These are phyloP conservation scores for Monilinia laxa DNA, from an alignment of 2,329 filamentous ascomycete genomes.

Conservation along the genomic window DNA sequence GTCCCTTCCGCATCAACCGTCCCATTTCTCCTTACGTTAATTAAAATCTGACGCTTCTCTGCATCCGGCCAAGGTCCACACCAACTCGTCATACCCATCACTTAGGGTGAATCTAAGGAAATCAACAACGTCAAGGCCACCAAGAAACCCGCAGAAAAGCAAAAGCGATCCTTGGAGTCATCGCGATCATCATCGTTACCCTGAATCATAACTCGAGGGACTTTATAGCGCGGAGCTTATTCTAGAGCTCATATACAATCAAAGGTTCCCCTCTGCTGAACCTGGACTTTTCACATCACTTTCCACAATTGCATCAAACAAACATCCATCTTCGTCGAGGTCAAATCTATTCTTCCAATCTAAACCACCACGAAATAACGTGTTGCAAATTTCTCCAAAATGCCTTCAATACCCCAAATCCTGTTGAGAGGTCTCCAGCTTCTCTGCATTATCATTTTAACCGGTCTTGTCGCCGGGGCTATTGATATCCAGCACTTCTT, in stretches of 20 bases:
- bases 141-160: neutral
- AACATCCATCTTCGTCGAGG: neutral
- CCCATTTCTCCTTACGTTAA: neutral
- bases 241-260: conserved; percentile 1
- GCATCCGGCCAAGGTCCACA: neutral
- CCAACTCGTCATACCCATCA: neutral
- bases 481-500: conserved; percentile 56
- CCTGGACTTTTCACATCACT: neutral
- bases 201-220: neutral
- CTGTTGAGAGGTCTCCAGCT: conserved; percentile 35
- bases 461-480: conserved; percentile 39
- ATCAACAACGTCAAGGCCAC: neutral
- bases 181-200: conserved; percentile 13
- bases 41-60: neutral
- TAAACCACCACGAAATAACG: no score
- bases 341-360: neutral
- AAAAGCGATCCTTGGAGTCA: neutral
- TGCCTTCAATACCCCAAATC: conserved; percentile 32
- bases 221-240: conserved; percentile 9
- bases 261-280: neutral
- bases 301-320: neutral
- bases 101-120: neutral
- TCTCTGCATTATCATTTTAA: conserved; percentile 37
- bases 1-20: conserved; percentile 4
- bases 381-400: conserved; percentile 21